A percentile compares a stretch with the other conserved stretches of the same genome.
phyloP scores from a whole-genome alignment of 805 yeast species.

The Yarrowia osloensis region DNA sequence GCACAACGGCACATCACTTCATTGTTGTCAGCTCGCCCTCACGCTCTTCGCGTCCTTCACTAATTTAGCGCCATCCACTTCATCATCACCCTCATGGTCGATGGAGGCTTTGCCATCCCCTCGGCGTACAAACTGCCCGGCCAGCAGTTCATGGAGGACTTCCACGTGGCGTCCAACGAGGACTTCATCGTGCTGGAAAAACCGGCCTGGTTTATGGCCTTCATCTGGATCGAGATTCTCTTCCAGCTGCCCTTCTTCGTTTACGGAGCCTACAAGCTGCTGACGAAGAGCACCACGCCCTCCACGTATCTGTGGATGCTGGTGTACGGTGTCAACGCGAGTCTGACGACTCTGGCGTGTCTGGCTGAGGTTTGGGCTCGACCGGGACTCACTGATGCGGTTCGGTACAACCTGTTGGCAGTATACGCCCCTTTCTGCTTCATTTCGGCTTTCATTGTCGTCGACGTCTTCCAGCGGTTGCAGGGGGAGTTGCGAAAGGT shows the following conservation, averaged over 20 bases:
- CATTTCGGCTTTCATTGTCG: conserved; percentile 60
- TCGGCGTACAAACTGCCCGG: conserved; percentile 48
- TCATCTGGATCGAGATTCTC: conserved; percentile 69
- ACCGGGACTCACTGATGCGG: conserved; percentile 44
- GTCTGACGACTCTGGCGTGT: conserved; percentile 76
- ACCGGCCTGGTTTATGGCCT: conserved; percentile 73
- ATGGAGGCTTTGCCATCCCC: conserved; percentile 72
- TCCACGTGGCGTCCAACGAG: conserved; percentile 65
- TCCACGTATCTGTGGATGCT: conserved; percentile 49
- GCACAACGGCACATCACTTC: background rate
- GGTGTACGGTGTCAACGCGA: conserved; percentile 80
- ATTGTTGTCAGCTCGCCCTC: too few species aligned
- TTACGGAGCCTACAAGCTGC: conserved; percentile 46
- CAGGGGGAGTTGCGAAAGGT: background rate
- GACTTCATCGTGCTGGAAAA: conserved; percentile 64
- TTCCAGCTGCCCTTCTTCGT: conserved; percentile 87
- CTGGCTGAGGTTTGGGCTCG: conserved; percentile 41
- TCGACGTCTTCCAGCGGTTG: conserved; percentile 46
- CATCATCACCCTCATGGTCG: conserved; percentile 74
- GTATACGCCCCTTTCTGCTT: conserved; percentile 72
- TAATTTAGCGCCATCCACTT: conserved; percentile 56
- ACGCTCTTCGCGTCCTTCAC: background rate
- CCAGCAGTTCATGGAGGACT: conserved; percentile 54
- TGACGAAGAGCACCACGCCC: conserved; percentile 18
- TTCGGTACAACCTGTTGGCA: conserved; percentile 47